These are phyloP conservation scores for Setaria italica DNA, from an alignment of 202 grass and related monocot genomes.

Conservation along the genomic window DNA sequence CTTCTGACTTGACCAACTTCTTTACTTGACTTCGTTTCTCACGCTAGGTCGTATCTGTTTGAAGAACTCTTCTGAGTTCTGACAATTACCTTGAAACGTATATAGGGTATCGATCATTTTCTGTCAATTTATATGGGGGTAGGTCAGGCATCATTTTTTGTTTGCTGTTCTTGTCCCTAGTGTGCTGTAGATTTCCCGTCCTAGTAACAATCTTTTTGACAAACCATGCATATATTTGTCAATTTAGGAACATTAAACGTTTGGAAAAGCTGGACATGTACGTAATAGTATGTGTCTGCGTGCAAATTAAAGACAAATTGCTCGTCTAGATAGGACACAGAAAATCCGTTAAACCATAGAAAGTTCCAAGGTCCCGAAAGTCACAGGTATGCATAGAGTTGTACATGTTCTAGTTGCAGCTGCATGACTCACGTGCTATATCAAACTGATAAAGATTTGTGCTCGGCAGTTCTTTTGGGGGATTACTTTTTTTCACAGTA, in stretches of 20 bases:
- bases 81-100: conserved; percentile 8
- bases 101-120: conserved; percentile 7
- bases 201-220: neutral
- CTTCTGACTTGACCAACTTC: conserved; percentile 16
- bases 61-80: conserved; percentile 32
- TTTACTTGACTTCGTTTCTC: neutral
- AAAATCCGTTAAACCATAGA: neutral
- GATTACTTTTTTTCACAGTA: neutral
- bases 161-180: neutral
- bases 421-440: neutral
- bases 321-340: neutral
- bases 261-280: neutral
- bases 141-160: neutral
- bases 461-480: neutral
- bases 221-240: neutral
- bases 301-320: neutral
- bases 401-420: neutral
- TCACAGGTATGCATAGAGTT: neutral
- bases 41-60: neutral
- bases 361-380: neutral
- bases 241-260: neutral
- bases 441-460: neutral
- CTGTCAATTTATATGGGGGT: conserved; percentile 7
- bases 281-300: neutral
- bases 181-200: neutral